These are phyloP conservation scores for Mycena galericulata DNA, from an alignment of 768 basidiomycete genomes.

Conservation along the genomic window DNA sequence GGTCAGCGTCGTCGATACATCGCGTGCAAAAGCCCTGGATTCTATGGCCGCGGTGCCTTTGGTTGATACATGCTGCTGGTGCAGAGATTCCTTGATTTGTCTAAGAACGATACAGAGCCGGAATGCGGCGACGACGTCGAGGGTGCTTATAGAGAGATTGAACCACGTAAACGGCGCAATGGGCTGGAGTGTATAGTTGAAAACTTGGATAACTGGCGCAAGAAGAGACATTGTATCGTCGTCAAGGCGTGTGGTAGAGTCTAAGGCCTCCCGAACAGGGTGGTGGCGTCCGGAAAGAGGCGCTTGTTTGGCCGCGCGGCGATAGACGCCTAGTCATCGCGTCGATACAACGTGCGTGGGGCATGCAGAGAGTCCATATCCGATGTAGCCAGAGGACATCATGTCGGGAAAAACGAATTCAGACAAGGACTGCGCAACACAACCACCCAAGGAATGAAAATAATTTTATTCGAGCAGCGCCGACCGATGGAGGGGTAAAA, in stretches of 20 bases:
- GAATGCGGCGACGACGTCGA: slow-evolving; percentile 76
- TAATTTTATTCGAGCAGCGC: too few relatives aligned
- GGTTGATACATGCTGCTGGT: slow-evolving; percentile 56
- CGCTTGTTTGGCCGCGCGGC: neutral
- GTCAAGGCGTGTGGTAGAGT: neutral
- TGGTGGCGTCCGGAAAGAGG: slow-evolving; percentile 11
- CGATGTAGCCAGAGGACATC: too few relatives aligned
- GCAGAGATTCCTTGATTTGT: slow-evolving; percentile 68
- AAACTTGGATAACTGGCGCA: slow-evolving; percentile 61
- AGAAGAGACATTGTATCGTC: slow-evolving; percentile 46
- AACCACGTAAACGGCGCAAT: slow-evolving; percentile 78
- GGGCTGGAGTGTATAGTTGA: slow-evolving; percentile 65
- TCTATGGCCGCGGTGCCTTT: slow-evolving; percentile 54
- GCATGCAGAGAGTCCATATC: too few relatives aligned
- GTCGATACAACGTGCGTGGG: too few relatives aligned
- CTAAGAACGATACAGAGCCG: slow-evolving; percentile 78
- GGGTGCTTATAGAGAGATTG: slow-evolving; percentile 65
- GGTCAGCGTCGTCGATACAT: slow-evolving; percentile 65
- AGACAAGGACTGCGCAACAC: too few relatives aligned
- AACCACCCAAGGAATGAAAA: too few relatives aligned
- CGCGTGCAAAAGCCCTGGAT: slow-evolving; percentile 67
- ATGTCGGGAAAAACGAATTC: too few relatives aligned
- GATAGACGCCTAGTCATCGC: neutral
- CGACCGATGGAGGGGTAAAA: too few relatives aligned
- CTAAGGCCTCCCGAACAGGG: slow-evolving; percentile 1